Evolutionary conservation across 164 flowering plant species (phyloP).

Genomic region (Macadamia tetraphylla): DNA sequence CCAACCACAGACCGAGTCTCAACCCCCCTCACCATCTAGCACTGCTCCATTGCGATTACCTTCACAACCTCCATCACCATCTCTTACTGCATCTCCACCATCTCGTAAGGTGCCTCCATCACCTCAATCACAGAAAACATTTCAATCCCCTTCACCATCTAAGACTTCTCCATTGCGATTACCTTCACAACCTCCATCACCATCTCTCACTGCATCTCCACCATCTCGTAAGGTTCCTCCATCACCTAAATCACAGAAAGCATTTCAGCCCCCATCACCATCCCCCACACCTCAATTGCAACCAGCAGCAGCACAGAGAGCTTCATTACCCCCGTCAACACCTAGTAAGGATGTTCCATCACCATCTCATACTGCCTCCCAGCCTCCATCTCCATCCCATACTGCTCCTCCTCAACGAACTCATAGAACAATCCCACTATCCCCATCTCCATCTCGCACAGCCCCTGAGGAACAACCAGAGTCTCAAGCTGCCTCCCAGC

Average conservation of each 20-base stretch:
- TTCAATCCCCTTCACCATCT: conserved; percentile 22
- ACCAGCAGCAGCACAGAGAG: neutral
- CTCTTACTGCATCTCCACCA: conserved; percentile 6
- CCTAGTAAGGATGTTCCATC: no score
- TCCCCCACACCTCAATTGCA: neutral
- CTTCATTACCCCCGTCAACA: no score
- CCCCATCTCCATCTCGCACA: conserved; percentile 8
- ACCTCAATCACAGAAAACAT: neutral
- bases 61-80: conserved; percentile 3
- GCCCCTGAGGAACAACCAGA: neutral
- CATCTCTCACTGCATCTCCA: conserved; percentile 6
- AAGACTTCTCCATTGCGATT: neutral
- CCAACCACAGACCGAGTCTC: conserved; percentile 1
- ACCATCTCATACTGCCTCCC: conserved; percentile 4
- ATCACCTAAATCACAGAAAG: conserved; percentile 19
- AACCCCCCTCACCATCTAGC: conserved; percentile 19
- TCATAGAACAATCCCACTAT: neutral
- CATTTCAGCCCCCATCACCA: conserved; percentile 10
- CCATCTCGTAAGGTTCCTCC: conserved; percentile 7
- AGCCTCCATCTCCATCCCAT: conserved; percentile 4
- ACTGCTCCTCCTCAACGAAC: conserved; percentile 8
- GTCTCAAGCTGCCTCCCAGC: neutral
- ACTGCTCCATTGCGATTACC: neutral
- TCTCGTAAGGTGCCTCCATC: conserved; percentile 10
- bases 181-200: conserved; percentile 1